A percentile compares a stretch with the other conserved stretches of the same genome.
Evolutionary conservation across 805 yeast species (phyloP).

Genomic region (Myxozyma geophila): DNA sequence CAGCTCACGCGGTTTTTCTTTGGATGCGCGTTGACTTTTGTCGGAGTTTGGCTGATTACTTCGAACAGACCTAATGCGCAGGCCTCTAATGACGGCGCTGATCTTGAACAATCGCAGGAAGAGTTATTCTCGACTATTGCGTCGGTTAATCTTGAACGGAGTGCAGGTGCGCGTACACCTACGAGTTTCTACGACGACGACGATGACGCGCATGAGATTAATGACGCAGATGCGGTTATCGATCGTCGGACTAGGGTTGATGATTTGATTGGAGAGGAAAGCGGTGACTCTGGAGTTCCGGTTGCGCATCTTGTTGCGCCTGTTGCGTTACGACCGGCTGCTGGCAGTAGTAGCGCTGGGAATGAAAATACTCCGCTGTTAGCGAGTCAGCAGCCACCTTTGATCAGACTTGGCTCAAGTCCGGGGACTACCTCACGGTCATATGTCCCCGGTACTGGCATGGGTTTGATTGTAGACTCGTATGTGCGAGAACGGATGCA

Average conservation of each 20-base stretch:
- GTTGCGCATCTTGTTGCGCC: constrained; percentile 1
- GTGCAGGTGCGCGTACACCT: constrained; percentile 31
- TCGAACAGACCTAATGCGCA: constrained; percentile 19
- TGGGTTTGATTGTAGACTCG: constrained; percentile 35
- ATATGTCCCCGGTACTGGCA: constrained; percentile 35
- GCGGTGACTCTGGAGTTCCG: not conserved
- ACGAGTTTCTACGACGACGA: constrained; percentile 33
- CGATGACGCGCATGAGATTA: constrained; percentile 33
- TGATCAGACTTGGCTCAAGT: constrained; percentile 10
- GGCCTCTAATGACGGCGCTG: not conserved
- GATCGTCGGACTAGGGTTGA: constrained; percentile 8
- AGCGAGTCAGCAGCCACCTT: not conserved
- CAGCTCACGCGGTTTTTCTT: constrained; percentile 41
- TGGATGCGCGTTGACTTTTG: constrained; percentile 49
- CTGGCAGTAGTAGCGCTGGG: not conserved
- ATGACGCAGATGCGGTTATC: constrained; percentile 21
- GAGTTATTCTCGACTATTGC: constrained; percentile 31
- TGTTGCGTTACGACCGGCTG: not conserved
- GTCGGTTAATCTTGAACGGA: constrained; percentile 30
- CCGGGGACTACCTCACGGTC: constrained; percentile 33
- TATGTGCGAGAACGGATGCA: constrained; percentile 35
- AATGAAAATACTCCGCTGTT: constrained; percentile 5
- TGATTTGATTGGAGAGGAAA: not conserved
- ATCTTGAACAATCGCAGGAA: constrained; percentile 1
- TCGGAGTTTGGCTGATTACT: constrained; percentile 52